Conservation (phyloP, 2,329 filamentous ascomycete species). For the Epichloe bromicola region DNA sequence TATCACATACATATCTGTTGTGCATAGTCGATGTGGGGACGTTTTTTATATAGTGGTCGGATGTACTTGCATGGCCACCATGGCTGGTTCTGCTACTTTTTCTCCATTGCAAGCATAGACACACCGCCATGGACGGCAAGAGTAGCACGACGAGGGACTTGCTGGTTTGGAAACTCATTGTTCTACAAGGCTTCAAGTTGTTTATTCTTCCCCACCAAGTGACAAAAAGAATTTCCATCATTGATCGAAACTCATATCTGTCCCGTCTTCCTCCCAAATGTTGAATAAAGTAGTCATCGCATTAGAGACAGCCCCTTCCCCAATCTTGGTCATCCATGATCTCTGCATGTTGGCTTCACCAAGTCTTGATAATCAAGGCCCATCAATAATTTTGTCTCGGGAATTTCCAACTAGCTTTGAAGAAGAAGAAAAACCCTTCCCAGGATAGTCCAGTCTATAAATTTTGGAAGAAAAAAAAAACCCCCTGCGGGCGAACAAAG, state of each 20-base stretch:
- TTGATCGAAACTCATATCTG: not conserved
- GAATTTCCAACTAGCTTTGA: not conserved
- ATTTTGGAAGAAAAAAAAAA: not conserved
- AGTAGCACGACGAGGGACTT: not conserved
- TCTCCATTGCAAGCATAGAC: not conserved
- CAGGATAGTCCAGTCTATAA: constrained; percentile 2
- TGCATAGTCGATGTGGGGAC: no score
- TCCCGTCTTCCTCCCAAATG: not conserved
- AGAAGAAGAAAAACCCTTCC: not conserved
- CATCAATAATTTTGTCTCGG: not conserved
- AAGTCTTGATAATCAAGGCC: not conserved
- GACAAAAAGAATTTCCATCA: not conserved
- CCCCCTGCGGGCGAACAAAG: not conserved
- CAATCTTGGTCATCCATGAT: not conserved
- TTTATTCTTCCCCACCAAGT: not conserved
- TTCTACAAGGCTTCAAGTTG: not conserved
- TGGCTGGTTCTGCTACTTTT: not conserved
- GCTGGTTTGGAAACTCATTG: not conserved
- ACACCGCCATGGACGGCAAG: not conserved
- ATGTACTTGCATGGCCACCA: not conserved
- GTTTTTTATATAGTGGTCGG: not conserved
- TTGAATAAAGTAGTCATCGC: not conserved
- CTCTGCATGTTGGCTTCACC: not conserved
- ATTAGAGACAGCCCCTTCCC: not conserved
- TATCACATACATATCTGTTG: no score